phyloP scores from a whole-genome alignment of 2,329 filamentous ascomycete genomes.

The Daldinia eschscholtzii region DNA sequence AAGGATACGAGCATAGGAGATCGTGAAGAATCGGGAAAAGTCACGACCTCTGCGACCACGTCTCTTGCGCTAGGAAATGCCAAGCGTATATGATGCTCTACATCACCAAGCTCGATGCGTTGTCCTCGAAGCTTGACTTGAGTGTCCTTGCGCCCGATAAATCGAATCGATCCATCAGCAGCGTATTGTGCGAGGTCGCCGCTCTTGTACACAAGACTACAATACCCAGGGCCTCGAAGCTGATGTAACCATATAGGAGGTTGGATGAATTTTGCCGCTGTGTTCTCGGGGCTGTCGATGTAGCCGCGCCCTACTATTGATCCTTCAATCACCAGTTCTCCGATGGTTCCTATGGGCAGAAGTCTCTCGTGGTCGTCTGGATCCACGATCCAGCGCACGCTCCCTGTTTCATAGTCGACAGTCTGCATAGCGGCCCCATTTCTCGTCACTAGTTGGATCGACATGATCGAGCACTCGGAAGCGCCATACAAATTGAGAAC shows the following conservation, averaged over 20 bases:
- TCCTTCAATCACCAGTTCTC: slow-evolving; percentile 11
- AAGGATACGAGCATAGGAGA: neutral
- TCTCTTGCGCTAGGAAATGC: neutral
- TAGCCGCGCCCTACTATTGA: neutral
- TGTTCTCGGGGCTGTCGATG: neutral
- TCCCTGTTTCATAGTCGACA: neutral
- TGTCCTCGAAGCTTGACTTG: slow-evolving; percentile 13
- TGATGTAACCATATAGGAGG: neutral
- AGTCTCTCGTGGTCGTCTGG: neutral
- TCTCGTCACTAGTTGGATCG: neutral
- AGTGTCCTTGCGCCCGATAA: neutral
- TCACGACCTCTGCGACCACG: neutral
- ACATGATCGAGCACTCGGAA: neutral
- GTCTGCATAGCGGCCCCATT: neutral
- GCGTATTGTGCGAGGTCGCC: slow-evolving; percentile 7
- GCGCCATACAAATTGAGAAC: slow-evolving; percentile 7
- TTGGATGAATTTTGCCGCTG: neutral
- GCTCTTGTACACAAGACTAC: neutral
- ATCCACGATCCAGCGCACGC: slow-evolving; percentile 5
- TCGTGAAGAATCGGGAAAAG: neutral
- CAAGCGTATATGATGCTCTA: slow-evolving; percentile 4
- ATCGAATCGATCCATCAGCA: neutral
- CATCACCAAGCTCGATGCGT: slow-evolving; percentile 10
- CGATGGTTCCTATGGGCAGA: neutral
- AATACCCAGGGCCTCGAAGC: neutral